Evolutionary conservation across 139 green algal genomes (phyloP).

Genomic region (Chlorella sorokiniana): DNA sequence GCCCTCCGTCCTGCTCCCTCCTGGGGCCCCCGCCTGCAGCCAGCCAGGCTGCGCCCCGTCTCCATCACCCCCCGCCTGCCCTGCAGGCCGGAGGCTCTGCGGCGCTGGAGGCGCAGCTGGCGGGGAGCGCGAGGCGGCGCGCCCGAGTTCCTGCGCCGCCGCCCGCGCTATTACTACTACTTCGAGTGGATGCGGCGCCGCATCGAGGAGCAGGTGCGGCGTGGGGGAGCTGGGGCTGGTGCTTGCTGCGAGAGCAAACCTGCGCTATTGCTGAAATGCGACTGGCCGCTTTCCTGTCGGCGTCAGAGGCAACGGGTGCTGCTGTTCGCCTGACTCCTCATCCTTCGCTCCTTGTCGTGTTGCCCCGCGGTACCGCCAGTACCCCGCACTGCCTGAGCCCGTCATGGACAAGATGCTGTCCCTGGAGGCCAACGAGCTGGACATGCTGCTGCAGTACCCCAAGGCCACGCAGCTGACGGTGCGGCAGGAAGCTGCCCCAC

Average conservation of each 20-base stretch:
- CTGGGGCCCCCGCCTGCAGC: too few species aligned
- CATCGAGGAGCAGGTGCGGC: conserved; percentile 34
- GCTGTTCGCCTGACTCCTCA: not conserved
- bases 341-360: not conserved
- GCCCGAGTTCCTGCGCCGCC: conserved; percentile 59
- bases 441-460: conserved; percentile 77
- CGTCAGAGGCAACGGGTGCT: not conserved
- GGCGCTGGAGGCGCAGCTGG: conserved; percentile 43
- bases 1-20: too few species aligned
- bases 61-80: not conserved
- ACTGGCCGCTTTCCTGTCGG: not conserved
- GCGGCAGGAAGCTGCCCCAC: not conserved
- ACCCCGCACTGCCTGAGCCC: conserved; percentile 58
- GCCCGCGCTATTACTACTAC: conserved; percentile 80
- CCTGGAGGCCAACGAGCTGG: conserved; percentile 74
- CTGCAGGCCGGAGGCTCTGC: conserved; percentile 24
- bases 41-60: not conserved
- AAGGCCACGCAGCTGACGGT: conserved; percentile 50
- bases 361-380: too few species aligned
- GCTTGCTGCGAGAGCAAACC: not conserved
- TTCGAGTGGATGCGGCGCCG: conserved; percentile 76
- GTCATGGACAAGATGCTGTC: conserved; percentile 79
- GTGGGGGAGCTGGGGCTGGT: too few species aligned
- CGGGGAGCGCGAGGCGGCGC: conserved; percentile 40
- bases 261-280: too few species aligned